These are phyloP conservation scores for Moniliella sp. DNA, from an alignment of 1,284 basidiomycete species.

Conservation along the genomic window DNA sequence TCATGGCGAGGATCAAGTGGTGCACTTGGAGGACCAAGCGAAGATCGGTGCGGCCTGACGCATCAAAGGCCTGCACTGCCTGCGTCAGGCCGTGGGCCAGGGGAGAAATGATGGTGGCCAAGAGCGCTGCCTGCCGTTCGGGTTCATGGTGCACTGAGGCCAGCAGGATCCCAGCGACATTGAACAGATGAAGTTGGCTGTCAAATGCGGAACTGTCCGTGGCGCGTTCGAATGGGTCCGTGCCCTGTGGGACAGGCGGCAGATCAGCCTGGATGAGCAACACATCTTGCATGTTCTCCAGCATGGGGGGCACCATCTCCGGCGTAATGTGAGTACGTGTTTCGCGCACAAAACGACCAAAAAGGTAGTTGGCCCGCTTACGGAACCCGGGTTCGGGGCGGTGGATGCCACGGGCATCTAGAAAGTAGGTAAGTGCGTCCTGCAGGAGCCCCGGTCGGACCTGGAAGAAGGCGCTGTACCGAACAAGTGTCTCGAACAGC, in stretches of 20 bases:
- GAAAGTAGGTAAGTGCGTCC: slow-evolving; percentile 58
- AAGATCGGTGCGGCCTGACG: too few relatives aligned
- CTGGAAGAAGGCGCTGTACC: slow-evolving; percentile 84
- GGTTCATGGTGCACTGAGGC: too few relatives aligned
- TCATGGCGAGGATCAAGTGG: slow-evolving; percentile 80
- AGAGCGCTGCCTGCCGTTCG: too few relatives aligned
- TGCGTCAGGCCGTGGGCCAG: too few relatives aligned
- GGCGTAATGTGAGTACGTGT: neutral
- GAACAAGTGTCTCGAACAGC: slow-evolving; percentile 73
- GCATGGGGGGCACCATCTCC: neutral
- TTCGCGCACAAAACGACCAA: slow-evolving; percentile 58
- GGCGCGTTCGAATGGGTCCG: slow-evolving; percentile 51
- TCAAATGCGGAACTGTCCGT: slow-evolving; percentile 59
- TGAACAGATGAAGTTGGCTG: slow-evolving; percentile 81
- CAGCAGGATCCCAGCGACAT: slow-evolving; percentile 65
- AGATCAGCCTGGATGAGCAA: neutral
- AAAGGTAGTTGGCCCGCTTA: slow-evolving; percentile 73
- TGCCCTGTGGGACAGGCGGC: slow-evolving; percentile 27
- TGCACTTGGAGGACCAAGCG: slow-evolving; percentile 82
- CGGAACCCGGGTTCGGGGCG: slow-evolving; percentile 52
- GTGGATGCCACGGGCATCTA: slow-evolving; percentile 73
- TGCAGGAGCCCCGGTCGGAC: slow-evolving; percentile 55
- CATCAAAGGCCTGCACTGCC: too few relatives aligned
- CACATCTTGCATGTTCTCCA: neutral
- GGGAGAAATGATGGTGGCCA: too few relatives aligned